Conservation (phyloP, 331 rosid species). For the Quercus phellos region DNA sequence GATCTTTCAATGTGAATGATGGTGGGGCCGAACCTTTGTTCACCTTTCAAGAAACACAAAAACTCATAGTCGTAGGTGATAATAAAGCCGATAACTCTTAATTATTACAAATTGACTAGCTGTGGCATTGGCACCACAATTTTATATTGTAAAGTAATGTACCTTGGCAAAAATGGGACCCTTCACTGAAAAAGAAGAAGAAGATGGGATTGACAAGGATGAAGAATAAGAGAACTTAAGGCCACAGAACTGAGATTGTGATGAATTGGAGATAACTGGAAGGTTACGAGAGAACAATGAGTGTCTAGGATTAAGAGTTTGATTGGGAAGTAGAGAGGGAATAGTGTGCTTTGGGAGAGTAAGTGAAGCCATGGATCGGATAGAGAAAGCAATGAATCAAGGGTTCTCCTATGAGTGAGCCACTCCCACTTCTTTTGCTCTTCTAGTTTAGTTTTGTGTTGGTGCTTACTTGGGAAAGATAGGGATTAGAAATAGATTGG, state of each 20-base stretch:
- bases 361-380: constrained; percentile 40
- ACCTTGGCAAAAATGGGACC: constrained; percentile 66
- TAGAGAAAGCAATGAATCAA: neutral
- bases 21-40: constrained; percentile 78
- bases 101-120: neutral
- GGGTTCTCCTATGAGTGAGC: neutral
- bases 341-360: constrained; percentile 45
- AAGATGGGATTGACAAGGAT: constrained; percentile 29
- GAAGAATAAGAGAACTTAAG: constrained; percentile 48
- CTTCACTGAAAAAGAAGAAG: constrained; percentile 35
- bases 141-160: constrained; percentile 10
- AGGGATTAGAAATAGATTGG: constrained; percentile 21
- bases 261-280: constrained; percentile 31
- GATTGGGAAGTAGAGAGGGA: constrained; percentile 39
- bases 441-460: neutral
- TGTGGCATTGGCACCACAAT: neutral
- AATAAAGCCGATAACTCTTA: neutral
- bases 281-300: constrained; percentile 33
- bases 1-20: constrained; percentile 64
- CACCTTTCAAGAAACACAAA: constrained; percentile 28
- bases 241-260: constrained; percentile 63
- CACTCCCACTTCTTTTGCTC: neutral
- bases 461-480: neutral
- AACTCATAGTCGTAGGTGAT: neutral
- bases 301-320: constrained; percentile 38